Conservation (phyloP, 2,329 filamentous ascomycete species). For the Ophioceras dolichostomum region DNA sequence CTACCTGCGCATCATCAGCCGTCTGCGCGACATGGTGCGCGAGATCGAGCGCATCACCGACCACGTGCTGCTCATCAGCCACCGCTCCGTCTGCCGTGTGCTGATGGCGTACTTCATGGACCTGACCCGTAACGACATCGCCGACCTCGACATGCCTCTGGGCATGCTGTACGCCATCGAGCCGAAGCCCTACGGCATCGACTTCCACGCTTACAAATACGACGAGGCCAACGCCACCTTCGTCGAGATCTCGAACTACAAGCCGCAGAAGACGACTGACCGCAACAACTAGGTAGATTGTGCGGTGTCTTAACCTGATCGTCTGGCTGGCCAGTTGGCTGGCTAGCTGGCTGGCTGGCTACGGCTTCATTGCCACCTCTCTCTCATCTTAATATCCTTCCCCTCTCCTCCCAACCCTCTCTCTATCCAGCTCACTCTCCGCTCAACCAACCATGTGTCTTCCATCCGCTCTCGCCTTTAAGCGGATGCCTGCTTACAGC, state of each 20-base stretch:
- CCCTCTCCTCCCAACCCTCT: not conserved
- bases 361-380: too few species aligned
- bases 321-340: too few species aligned
- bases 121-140: slow-evolving; percentile 78
- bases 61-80: slow-evolving; percentile 83
- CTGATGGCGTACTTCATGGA: slow-evolving; percentile 96
- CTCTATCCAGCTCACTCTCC: not conserved
- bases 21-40: slow-evolving; percentile 86
- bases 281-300: slow-evolving; percentile 21
- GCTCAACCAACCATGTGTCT: too few species aligned
- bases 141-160: slow-evolving; percentile 84
- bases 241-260: slow-evolving; percentile 73
- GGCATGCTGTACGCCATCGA: slow-evolving; percentile 93
- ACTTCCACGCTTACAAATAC: slow-evolving; percentile 92
- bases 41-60: slow-evolving; percentile 97
- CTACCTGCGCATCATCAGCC: slow-evolving; percentile 94
- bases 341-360: too few species aligned
- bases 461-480: too few species aligned
- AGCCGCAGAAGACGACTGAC: slow-evolving; percentile 48
- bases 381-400: not conserved
- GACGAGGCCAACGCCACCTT: slow-evolving; percentile 70
- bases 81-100: slow-evolving; percentile 84
- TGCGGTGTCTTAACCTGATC: too few species aligned
- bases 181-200: slow-evolving; percentile 94
- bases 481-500: too few species aligned